Evolutionary conservation across 768 basidiomycete genomes (phyloP).

Genomic region (Auricularia heimuer): DNA sequence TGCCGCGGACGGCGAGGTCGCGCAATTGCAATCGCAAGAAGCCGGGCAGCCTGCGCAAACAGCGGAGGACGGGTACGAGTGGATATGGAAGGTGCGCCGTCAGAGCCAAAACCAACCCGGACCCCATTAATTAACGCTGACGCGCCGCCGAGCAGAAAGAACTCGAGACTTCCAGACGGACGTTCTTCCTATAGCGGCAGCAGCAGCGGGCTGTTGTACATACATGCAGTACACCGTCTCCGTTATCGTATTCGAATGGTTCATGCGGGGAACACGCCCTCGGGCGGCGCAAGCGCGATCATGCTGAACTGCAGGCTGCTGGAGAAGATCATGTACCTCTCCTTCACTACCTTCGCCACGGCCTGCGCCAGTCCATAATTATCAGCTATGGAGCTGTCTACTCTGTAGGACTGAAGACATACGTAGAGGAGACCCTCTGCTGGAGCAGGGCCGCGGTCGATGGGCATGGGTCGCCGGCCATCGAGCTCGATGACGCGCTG

Average conservation of each 20-base stretch:
- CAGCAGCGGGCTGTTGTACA: neutral
- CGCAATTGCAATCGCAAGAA: conserved; percentile 10
- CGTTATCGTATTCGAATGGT: neutral
- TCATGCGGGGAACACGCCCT: neutral
- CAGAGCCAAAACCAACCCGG: too few species aligned
- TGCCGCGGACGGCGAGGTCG: conserved; percentile 17
- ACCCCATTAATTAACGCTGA: too few species aligned
- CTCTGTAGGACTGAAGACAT: conserved; percentile 12
- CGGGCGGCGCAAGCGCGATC: conserved; percentile 41
- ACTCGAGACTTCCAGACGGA: conserved; percentile 80
- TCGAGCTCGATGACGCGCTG: conserved; percentile 72
- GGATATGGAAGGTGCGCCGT: conserved; percentile 78
- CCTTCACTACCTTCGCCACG: conserved; percentile 51
- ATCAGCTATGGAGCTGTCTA: neutral
- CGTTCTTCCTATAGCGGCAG: conserved; percentile 65
- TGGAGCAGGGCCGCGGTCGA: conserved; percentile 62
- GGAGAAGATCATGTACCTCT: conserved; percentile 44
- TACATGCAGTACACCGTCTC: neutral
- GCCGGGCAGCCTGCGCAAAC: conserved; percentile 12
- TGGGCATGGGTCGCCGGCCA: conserved; percentile 64
- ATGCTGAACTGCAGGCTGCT: conserved; percentile 56
- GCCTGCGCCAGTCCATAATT: conserved; percentile 33
- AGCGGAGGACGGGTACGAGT: conserved; percentile 38
- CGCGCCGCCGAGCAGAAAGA: conserved; percentile 51
- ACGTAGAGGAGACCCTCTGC: conserved; percentile 42